Evolutionary conservation across 768 basidiomycete genomes (phyloP).

Genomic region (Boletellus ananas): DNA sequence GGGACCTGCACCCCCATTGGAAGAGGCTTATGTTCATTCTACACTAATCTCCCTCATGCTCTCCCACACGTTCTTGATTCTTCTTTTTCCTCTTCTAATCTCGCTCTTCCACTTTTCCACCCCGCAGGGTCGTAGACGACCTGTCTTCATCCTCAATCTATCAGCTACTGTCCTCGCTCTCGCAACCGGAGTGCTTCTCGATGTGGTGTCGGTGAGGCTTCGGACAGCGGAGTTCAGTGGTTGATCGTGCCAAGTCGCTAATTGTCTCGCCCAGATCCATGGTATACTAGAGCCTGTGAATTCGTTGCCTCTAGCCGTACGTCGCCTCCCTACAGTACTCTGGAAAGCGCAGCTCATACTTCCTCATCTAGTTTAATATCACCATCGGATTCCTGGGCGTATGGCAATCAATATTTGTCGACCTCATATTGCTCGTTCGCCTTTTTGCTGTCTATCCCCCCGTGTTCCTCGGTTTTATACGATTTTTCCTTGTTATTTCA

Average conservation of each 20-base stretch:
- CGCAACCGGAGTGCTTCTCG: slow-evolving; percentile 10
- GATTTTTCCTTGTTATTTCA: slow-evolving; percentile 10
- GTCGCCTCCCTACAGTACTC: not conserved
- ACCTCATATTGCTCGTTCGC: slow-evolving; percentile 23
- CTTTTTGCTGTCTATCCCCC: slow-evolving; percentile 22
- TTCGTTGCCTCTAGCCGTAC: slow-evolving; percentile 6
- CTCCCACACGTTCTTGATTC: slow-evolving; percentile 16
- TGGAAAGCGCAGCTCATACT: not conserved
- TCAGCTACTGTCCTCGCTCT: slow-evolving; percentile 11
- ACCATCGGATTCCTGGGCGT: slow-evolving; percentile 19
- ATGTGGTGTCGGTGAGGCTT: slow-evolving; percentile 6
- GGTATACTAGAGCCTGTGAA: slow-evolving; percentile 19
- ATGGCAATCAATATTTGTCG: slow-evolving; percentile 24
- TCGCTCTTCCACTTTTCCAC: slow-evolving; percentile 21
- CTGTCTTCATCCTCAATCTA: slow-evolving; percentile 24
- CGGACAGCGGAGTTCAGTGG: not conserved
- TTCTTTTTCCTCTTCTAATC: slow-evolving; percentile 16
- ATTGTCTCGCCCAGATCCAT: slow-evolving; percentile 17
- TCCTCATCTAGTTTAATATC: slow-evolving; percentile 12
- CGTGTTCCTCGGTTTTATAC: not conserved
- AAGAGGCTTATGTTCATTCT: not conserved
- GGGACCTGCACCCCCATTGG: not conserved
- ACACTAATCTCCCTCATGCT: not conserved
- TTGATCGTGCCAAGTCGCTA: not conserved
- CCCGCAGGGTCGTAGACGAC: slow-evolving; percentile 8